Evolutionary conservation across 306 rosid species (phyloP).

Genomic region (Cicer judaicum): DNA sequence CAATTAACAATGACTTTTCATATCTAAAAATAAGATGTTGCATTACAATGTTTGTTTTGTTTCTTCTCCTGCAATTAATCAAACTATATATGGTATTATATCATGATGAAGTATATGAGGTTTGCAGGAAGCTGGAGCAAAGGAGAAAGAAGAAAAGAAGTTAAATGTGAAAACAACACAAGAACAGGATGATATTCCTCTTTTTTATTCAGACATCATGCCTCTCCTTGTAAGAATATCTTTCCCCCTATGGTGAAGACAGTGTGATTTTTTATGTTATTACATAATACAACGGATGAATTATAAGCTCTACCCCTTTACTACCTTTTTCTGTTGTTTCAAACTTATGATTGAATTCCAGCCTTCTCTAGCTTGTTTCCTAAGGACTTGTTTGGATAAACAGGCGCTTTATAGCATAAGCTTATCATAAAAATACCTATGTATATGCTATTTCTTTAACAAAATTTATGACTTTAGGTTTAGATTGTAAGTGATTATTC

Average conservation of each 20-base stretch:
- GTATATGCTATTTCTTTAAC: too few relatives aligned
- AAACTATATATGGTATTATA: slow-evolving; percentile 4
- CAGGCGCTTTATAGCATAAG: too few relatives aligned
- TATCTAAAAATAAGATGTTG: slow-evolving; percentile 1
- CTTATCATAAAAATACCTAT: too few relatives aligned
- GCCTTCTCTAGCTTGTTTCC: background rate
- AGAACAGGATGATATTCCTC: slow-evolving; percentile 76
- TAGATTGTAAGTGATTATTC: slow-evolving; percentile 4
- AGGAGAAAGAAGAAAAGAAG: slow-evolving; percentile 76
- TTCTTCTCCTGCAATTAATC: background rate
- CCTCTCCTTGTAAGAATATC: slow-evolving; percentile 79
- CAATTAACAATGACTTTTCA: background rate
- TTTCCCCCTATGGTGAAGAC: background rate
- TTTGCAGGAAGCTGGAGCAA: slow-evolving; percentile 69
- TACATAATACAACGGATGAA: background rate
- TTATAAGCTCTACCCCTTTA: background rate
- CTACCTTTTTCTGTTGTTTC: background rate
- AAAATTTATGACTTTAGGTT: slow-evolving; percentile 3
- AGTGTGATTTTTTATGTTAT: background rate
- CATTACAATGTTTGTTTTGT: background rate
- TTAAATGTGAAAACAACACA: slow-evolving; percentile 21
- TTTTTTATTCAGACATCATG: slow-evolving; percentile 91
- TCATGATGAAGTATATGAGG: slow-evolving; percentile 31
- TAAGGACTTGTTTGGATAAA: too few relatives aligned
- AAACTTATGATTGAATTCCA: slow-evolving; percentile 6